Base-by-base conservation (phyloP, 2,329 filamentous ascomycete species). In the Neocucurbitaria cava region DNA sequence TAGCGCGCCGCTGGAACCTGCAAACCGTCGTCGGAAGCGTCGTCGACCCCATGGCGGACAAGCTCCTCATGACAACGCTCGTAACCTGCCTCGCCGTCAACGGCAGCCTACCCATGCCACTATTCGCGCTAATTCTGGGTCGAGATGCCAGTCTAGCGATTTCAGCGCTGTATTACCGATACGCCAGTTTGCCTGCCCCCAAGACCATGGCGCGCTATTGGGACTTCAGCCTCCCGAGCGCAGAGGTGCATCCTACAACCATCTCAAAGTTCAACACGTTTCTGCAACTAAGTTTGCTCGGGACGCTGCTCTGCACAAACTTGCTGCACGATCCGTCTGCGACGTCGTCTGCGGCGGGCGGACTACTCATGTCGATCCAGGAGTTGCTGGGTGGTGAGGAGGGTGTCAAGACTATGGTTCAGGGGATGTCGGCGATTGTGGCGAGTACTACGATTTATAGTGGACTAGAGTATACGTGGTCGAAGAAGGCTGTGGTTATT, bases 11-110 rank as follows among this genome's bases (percentile, higher is more conserved):
- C 56, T 98, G 90, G 87, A 89, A 94, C 46, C 83, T 92, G 52
- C 90, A 95, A 76, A 98, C 95, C 0, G 94, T 99, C 1, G 92
- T 98, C 9, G 95, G 95, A 49, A 96, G 91, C 49, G 87, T 99
- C 26, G 92, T 99, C 58, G 70, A 74, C 39, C 95, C 95, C 5
- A 95, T 97, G 90, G 95, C 95, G 3, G 95, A 99, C 77, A 99
- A 99, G 79, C 85, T 87, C 8, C 84, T 99, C 61, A 98, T 99
- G 95, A 97, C 94, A 0, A 87, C 96, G 53, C 78, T 96, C 66
- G 96, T 94, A 0, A 88, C 94, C 11, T 92, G 90, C 61, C 79
- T 98, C 40, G 92, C 93, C 3, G 82, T 89, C 58, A 92, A 96
- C 66, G 92, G 92, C 3, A 85, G 87, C 13, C 81, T 99, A 46